Evolutionary conservation across 805 yeast genomes (phyloP), one percentile per base, ranked within the genome.

Genomic region (Nakazawaea molendinolei): DNA sequence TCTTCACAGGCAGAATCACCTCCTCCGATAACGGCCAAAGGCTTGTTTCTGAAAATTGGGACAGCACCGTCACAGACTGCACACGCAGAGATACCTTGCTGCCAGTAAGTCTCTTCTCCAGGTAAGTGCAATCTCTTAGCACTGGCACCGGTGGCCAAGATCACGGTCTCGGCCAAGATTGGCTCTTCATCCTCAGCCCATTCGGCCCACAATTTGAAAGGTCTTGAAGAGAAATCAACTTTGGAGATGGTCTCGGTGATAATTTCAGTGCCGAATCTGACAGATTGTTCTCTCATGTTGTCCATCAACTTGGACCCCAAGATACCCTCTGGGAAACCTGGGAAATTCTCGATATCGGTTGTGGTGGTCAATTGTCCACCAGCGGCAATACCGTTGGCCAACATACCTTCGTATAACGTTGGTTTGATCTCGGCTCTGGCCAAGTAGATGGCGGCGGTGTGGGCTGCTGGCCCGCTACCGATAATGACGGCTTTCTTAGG

Each of bases 31-130:
- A 92, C 99, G 18, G 96, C 97, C 58, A 92, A 75, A 26, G 98
- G 97, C 65, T 87, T 84, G 72, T 92, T 84, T 73, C 97, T 85
- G 71, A 92, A 92, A 51, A 92, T 89, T 51, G 99, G 99, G 33
- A 92, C 95, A 23, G 99, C 99, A 64, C 99, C 99, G 60, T 92
- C 99, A 68, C 99, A 92, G 44, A 92, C 98, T 27, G 99, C 99
- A 71, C 99, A 92, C 13, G 99, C 99, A 49, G 95, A 85, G 49
- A 92, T 92, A 62, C 99, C 99, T 60, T 82, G 83, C 71, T 92
- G 99, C 99, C 99, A 92, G 76, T 92, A 92, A 23, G 74, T 73
- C 48, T 92, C 97, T 69, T 92, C 98, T 52, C 99, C 99, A 41
- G 97, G 95, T 44, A 92, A 69, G 57, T 74, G 65, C 65, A 92